Evolutionary conservation across 139 green algal genomes (phyloP), one percentile per base, ranked within the genome.

Genomic region (Picochlorum costavermella): DNA sequence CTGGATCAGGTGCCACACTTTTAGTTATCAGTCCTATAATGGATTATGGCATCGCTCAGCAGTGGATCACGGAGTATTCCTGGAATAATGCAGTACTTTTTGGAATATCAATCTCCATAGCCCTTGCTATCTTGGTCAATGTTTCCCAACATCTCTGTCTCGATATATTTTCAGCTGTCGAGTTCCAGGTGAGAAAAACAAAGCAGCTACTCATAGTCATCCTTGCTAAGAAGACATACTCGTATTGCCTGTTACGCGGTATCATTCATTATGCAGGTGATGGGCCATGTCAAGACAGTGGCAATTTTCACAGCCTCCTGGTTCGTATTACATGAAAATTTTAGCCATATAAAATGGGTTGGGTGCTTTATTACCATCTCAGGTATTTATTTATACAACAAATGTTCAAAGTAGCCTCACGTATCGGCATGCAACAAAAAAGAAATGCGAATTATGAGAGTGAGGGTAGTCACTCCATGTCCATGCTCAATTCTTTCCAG

Each of bases 61-160:
- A 33, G 2, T 89, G 84, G 76, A 69, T 95, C 17, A 25, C 61
- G 2, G 20, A 73, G 13, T 95, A 90, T 68, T 81, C 1, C 48
- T 44, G 60, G 36, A 62, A 74, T 5, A 71, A 79, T 1, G 68
- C 79, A 8, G 8, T 80, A 0, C 55, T 73, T 49, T 76, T 96
- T 25, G 31, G 61, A 3, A 12, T 78, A n/a, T 49, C 12, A 12
- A 10, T 49, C 10, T 91, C 80, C 2, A 96, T 84, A 70, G 50
- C 64, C 1, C 74, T 92, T 29, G 86, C 88, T 11, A 83, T 96
- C 40, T 67, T 81, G 12, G 86, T 95, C 60, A 97, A 97, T 77
- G 70, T 96, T 33, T 82, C 64, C 12, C 88, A 96, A 80, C 96
- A 96, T 77, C 85, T 90, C 73, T 97, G 90, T 78, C 79, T 97